These are phyloP conservation scores for Hanseniaspora singularis DNA, from an alignment of 805 yeast genomes.

Conservation along the genomic window DNA sequence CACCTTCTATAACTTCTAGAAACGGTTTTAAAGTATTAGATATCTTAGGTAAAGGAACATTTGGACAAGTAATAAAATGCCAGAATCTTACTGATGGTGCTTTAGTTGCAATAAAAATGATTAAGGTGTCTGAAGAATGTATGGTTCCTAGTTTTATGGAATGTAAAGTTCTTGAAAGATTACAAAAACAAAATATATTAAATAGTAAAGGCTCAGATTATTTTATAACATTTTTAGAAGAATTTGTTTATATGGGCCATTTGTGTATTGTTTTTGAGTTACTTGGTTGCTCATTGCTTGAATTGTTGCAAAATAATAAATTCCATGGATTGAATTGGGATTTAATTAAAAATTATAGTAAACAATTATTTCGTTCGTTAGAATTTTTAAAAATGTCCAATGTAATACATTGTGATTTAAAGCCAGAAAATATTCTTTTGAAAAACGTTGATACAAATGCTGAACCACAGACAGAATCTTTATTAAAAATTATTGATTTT, in stretches of 20 bases:
- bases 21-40: conserved; percentile 74
- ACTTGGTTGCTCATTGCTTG: conserved; percentile 77
- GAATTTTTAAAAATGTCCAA: conserved; percentile 69
- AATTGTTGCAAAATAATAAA: conserved; percentile 81
- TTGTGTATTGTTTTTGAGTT: conserved; percentile 86
- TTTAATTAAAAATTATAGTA: conserved; percentile 63
- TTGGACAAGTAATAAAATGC: conserved; percentile 96
- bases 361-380: conserved; percentile 71
- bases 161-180: conserved; percentile 69
- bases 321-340: conserved; percentile 80
- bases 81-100: conserved; percentile 60
- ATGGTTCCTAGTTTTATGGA: conserved; percentile 86
- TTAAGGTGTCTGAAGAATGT: conserved; percentile 83
- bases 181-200: conserved; percentile 49
- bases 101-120: conserved; percentile 86
- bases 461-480: background rate
- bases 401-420: conserved; percentile 89
- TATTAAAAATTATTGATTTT: conserved; percentile 82
- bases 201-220: conserved; percentile 52
- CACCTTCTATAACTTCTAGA: conserved; percentile 26
- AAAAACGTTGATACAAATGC: conserved; percentile 53
- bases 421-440: conserved; percentile 86
- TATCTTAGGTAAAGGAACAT: conserved; percentile 89
- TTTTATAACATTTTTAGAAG: conserved; percentile 68
- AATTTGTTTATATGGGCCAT: conserved; percentile 85